phyloP scores from a whole-genome alignment of 2,329 filamentous ascomycete species.

The Periglandula ipomoeae region DNA sequence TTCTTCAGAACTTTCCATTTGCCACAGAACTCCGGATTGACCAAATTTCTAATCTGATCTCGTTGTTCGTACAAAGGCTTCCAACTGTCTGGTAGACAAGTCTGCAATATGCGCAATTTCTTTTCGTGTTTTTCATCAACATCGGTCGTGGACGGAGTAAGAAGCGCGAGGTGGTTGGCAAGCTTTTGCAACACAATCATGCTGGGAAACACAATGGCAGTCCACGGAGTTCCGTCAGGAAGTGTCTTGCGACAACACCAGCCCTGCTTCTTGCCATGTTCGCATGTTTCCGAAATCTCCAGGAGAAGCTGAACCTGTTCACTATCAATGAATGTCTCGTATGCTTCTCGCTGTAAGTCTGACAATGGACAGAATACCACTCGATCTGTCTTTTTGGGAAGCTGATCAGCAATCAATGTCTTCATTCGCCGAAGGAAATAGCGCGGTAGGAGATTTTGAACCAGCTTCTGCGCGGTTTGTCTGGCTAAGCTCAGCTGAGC shows the following conservation, averaged over 20 bases:
- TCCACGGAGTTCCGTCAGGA: conserved; percentile 58
- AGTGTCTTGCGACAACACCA: conserved; percentile 67
- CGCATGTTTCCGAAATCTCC: conserved; percentile 57
- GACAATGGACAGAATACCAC: conserved; percentile 94
- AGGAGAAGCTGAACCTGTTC: conserved; percentile 62
- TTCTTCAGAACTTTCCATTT: conserved; percentile 93
- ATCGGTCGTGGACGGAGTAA: conserved; percentile 62
- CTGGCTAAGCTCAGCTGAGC: conserved; percentile 74
- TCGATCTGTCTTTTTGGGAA: conserved; percentile 88
- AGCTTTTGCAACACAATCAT: conserved; percentile 80
- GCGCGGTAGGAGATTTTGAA: conserved; percentile 69
- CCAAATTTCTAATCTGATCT: conserved; percentile 70
- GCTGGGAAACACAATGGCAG: conserved; percentile 72
- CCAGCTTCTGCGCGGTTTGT: conserved; percentile 73
- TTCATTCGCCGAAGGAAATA: conserved; percentile 95
- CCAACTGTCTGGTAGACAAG: conserved; percentile 69
- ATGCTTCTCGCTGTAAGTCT: conserved; percentile 69
- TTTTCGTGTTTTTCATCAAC: conserved; percentile 64
- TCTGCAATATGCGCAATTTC: conserved; percentile 64
- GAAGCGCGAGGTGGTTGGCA: conserved; percentile 82
- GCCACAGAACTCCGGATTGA: conserved; percentile 86
- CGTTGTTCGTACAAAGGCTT: conserved; percentile 61
- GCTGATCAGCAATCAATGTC: conserved; percentile 78
- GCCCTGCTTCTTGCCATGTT: conserved; percentile 55
- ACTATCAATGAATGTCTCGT: conserved; percentile 67